Percentiles rank a stretch among this genome's conserved stretches.
Evolutionary conservation across 2,329 filamentous ascomycete genomes (phyloP).

Genomic region (Allantophomopsis cytisporea): DNA sequence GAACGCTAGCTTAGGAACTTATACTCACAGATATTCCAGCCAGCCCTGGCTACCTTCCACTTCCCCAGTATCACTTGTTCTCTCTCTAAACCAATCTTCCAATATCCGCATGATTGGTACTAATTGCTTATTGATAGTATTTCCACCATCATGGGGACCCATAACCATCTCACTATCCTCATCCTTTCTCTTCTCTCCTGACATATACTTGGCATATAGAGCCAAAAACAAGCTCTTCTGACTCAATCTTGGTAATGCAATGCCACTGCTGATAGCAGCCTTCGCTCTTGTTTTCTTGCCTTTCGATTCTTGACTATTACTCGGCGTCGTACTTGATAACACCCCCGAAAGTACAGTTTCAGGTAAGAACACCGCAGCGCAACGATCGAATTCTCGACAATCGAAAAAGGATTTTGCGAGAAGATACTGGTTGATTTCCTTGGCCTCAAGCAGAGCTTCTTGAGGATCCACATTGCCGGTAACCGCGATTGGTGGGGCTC

Average conservation of each 20-base stretch:
- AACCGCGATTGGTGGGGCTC: slow-evolving; percentile 33
- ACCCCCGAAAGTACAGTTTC: slow-evolving; percentile 61
- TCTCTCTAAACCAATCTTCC: slow-evolving; percentile 66
- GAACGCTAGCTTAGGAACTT: background rate
- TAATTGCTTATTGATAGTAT: slow-evolving; percentile 75
- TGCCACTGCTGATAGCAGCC: slow-evolving; percentile 1
- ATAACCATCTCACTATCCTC: slow-evolving; percentile 97
- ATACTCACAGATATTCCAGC: slow-evolving; percentile 63
- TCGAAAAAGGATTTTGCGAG: slow-evolving; percentile 92
- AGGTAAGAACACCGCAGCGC: slow-evolving; percentile 79
- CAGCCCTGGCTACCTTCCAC: slow-evolving; percentile 67
- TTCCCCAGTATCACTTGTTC: slow-evolving; percentile 41
- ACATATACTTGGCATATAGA: slow-evolving; percentile 82
- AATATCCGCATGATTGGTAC: slow-evolving; percentile 61
- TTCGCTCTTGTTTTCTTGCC: slow-evolving; percentile 44
- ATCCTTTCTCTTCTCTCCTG: slow-evolving; percentile 90
- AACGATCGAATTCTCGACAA: slow-evolving; percentile 88
- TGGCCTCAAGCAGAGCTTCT: slow-evolving; percentile 64
- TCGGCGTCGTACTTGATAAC: slow-evolving; percentile 28
- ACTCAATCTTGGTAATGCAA: slow-evolving; percentile 46
- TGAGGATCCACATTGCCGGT: slow-evolving; percentile 49
- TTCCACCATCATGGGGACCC: slow-evolving; percentile 79
- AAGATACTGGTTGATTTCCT: slow-evolving; percentile 72
- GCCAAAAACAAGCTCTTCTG: slow-evolving; percentile 88
- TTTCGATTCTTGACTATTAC: slow-evolving; percentile 31